A percentile compares a stretch with the other conserved stretches of the same genome.
These are phyloP conservation scores for Phyllosticta paracitricarpa DNA, from an alignment of 2,329 filamentous ascomycete species.

Conservation along the genomic window DNA sequence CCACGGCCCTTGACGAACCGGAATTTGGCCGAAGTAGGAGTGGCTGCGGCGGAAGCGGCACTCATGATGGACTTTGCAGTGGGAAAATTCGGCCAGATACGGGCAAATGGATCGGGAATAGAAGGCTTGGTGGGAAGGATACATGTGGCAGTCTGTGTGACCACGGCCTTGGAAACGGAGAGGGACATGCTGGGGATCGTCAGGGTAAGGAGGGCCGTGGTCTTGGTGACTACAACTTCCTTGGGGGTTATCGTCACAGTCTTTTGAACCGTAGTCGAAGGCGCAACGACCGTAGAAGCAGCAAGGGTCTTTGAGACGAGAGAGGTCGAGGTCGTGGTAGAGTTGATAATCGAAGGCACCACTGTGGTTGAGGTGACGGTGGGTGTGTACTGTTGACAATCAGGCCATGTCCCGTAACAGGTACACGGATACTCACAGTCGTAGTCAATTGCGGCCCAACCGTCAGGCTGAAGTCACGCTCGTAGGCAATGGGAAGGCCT, in stretches of 20 bases:
- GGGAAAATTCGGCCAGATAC: constrained; percentile 20
- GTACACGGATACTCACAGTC: constrained; percentile 10
- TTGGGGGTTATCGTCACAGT: constrained; percentile 18
- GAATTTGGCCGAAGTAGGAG: constrained; percentile 14
- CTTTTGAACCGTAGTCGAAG: constrained; percentile 16
- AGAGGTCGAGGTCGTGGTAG: constrained; percentile 12
- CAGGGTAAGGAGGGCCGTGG: constrained; percentile 21
- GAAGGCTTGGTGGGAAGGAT: constrained; percentile 16
- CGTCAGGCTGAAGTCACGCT: constrained; percentile 30
- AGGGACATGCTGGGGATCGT: constrained; percentile 15
- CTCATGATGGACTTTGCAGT: constrained; percentile 10
- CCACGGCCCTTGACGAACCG: constrained; percentile 11
- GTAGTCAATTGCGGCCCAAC: constrained; percentile 27
- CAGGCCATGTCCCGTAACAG: no score
- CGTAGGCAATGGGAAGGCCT: constrained; percentile 28
- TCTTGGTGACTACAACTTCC: constrained; percentile 19
- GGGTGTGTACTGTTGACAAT: constrained; percentile 6
- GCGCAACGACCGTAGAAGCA: constrained; percentile 16
- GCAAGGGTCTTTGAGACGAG: constrained; percentile 17
- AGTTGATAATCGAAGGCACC: constrained; percentile 4
- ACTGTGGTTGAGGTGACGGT: not conserved
- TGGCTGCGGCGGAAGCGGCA: constrained; percentile 4
- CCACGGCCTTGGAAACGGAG: constrained; percentile 15
- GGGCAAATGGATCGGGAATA: constrained; percentile 18
- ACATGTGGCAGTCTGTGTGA: constrained; percentile 25